Evolutionary conservation across 148 eudicot genomes (phyloP).

Genomic region (Arctostaphylos glauca): DNA sequence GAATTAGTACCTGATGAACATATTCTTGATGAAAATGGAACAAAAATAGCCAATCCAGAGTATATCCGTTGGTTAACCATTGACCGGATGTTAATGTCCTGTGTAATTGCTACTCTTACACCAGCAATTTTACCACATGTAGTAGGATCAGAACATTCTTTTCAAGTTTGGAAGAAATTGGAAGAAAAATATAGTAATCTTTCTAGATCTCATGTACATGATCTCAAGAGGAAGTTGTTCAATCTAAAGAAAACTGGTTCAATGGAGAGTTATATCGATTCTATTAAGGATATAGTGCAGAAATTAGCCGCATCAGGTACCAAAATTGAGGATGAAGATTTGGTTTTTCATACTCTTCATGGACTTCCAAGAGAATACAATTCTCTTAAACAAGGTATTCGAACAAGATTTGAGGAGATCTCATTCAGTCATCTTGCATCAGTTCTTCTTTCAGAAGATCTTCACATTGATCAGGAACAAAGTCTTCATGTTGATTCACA

Average conservation of each 20-base stretch:
- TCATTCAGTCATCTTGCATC: not conserved
- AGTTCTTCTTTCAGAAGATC: not conserved
- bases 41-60: not conserved
- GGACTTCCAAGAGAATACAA: not conserved
- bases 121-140: not conserved
- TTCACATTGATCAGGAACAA: not conserved
- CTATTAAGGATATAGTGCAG: not conserved
- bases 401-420: not conserved
- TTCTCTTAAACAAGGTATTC: not conserved
- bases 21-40: not conserved
- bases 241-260: not conserved
- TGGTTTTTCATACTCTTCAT: not conserved
- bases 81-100: not conserved
- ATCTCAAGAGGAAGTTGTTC: not conserved
- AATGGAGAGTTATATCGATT: not conserved
- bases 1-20: rapidly evolving
- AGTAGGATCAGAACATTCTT: not conserved
- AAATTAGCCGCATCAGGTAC: not conserved
- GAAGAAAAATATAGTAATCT: not conserved
- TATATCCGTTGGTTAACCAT: not conserved
- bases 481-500: not conserved
- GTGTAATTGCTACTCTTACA: not conserved
- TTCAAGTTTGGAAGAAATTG: not conserved
- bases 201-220: not conserved
- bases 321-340: not conserved